These are phyloP conservation scores for Camellia lanceoleosa DNA, from an alignment of 148 eudicot species.

Conservation along the genomic window DNA sequence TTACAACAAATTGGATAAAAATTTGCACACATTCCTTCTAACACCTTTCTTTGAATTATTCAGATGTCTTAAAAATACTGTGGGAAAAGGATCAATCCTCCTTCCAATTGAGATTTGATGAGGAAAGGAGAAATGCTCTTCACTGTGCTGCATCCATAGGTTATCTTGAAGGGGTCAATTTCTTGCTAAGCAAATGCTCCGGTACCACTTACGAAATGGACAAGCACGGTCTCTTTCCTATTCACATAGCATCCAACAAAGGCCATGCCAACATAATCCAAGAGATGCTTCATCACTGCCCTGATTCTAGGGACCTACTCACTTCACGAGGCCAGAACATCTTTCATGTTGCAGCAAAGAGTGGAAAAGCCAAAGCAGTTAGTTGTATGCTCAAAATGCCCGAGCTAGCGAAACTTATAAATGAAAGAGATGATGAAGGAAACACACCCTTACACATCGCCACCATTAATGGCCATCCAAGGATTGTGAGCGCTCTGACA, in stretches of 20 bases:
- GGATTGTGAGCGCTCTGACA: conserved; percentile 16
- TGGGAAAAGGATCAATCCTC: conserved; percentile 22
- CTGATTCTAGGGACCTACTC: conserved; percentile 29
- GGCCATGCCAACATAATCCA: conserved; percentile 19
- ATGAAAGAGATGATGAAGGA: conserved; percentile 29
- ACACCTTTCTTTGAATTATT: background rate
- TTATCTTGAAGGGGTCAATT: conserved; percentile 21
- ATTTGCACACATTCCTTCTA: background rate
- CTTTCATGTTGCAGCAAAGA: conserved; percentile 27
- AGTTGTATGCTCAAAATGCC: conserved; percentile 16
- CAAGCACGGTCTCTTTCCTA: conserved; percentile 20
- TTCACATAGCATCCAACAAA: conserved; percentile 23
- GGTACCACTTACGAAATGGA: conserved; percentile 18
- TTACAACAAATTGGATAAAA: too few relatives aligned
- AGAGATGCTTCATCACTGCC: conserved; percentile 21
- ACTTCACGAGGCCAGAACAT: conserved; percentile 21
- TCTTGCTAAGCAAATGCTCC: conserved; percentile 12
- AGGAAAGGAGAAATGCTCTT: conserved; percentile 24
- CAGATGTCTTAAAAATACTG: conserved; percentile 20
- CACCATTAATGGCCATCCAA: conserved; percentile 19
- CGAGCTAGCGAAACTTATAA: conserved; percentile 20
- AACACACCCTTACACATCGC: conserved; percentile 36
- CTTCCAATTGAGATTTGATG: conserved; percentile 12
- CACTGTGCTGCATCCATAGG: conserved; percentile 20
- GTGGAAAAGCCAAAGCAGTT: conserved; percentile 18